Evolutionary conservation across 176 grass and related monocot genomes (phyloP).

Genomic region (Ensete glaucum): DNA sequence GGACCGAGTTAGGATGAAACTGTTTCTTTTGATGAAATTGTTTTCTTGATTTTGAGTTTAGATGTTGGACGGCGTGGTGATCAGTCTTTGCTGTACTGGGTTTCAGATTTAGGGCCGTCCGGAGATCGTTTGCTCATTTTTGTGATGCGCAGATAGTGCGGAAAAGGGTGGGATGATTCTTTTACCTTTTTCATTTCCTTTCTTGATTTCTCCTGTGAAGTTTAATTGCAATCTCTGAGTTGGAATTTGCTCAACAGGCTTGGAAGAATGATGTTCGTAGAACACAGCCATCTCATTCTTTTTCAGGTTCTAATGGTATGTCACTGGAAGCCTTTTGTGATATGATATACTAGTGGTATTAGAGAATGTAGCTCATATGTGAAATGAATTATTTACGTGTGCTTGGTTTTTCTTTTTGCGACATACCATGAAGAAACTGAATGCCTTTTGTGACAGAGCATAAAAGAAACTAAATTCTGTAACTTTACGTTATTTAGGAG

Average conservation of each 20-base stretch:
- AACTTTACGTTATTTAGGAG: not conserved
- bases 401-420: not conserved
- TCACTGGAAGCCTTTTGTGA: not conserved
- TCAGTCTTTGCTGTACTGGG: not conserved
- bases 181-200: not conserved
- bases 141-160: constrained; percentile 10
- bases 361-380: not conserved
- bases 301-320: constrained; percentile 34
- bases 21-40: constrained; percentile 4
- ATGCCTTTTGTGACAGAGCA: not conserved
- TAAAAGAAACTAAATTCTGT: not conserved
- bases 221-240: not conserved
- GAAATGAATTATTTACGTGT: not conserved
- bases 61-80: not conserved
- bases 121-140: constrained; percentile 25
- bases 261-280: constrained; percentile 25
- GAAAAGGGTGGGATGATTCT: constrained; percentile 15
- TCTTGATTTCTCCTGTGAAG: not conserved
- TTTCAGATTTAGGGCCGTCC: constrained; percentile 43
- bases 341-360: not conserved
- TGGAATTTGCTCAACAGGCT: constrained; percentile 15
- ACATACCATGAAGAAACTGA: not conserved
- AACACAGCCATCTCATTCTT: constrained; percentile 24
- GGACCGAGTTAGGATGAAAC: not conserved
- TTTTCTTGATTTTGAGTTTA: not conserved